Percentiles rank a stretch among this genome's conserved stretches.
Conservation (phyloP, 306 rosid species). For the Urtica urens region DNA sequence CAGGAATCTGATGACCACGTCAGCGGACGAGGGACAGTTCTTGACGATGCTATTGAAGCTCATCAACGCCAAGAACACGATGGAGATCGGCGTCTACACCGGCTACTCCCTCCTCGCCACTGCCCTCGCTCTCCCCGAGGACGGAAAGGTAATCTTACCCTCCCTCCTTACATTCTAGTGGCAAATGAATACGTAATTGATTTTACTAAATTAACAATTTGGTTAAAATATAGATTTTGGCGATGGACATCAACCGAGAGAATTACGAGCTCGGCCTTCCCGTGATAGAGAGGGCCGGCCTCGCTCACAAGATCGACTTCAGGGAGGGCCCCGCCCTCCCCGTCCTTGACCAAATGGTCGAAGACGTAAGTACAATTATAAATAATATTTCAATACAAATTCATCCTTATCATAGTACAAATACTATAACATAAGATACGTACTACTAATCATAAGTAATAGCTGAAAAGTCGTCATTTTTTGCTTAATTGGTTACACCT, state of each 20-base stretch:
- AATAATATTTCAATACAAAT: not conserved
- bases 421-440: no score
- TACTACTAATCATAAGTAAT: no score
- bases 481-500: no score
- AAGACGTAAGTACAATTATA: constrained; percentile 42
- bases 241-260: constrained; percentile 87
- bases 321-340: constrained; percentile 97
- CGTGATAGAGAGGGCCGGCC: constrained; percentile 60
- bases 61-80: constrained; percentile 86
- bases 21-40: constrained; percentile 92
- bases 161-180: not conserved
- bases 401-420: not conserved
- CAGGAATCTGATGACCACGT: constrained; percentile 93
- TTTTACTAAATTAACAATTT: not conserved
- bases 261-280: constrained; percentile 83
- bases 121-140: constrained; percentile 85
- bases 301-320: constrained; percentile 83
- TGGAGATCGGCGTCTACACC: constrained; percentile 94
- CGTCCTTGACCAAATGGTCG: constrained; percentile 50
- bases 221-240: constrained; percentile 50
- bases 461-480: no score
- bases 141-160: constrained; percentile 52
- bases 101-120: constrained; percentile 94
- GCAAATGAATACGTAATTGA: not conserved
- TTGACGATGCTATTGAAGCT: constrained; percentile 82